Evolutionary conservation across 768 basidiomycete genomes (phyloP).

Genomic region (Scleroderma citrinum): DNA sequence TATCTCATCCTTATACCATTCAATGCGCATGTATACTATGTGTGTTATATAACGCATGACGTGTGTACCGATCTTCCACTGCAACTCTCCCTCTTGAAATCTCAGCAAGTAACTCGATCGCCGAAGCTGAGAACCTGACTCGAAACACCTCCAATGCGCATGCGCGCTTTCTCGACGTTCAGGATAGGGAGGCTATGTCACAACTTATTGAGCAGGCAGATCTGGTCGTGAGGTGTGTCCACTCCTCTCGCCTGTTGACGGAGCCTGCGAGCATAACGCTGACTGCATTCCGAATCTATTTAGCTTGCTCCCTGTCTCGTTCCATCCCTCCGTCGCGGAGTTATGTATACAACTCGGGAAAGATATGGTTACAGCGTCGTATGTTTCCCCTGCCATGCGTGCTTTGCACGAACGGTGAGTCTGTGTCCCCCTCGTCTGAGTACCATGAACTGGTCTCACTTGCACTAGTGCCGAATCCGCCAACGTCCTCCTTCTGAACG

Average conservation of each 20-base stretch:
- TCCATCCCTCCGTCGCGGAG: conserved; percentile 69
- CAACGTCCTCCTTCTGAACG: conserved; percentile 74
- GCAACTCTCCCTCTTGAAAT: not conserved
- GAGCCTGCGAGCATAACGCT: no score
- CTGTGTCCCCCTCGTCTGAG: not conserved
- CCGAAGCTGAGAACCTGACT: conserved; percentile 48
- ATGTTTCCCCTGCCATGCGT: conserved; percentile 76
- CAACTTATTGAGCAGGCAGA: conserved; percentile 59
- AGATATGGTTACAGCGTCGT: conserved; percentile 89
- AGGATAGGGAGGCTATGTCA: conserved; percentile 39
- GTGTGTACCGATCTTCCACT: not conserved
- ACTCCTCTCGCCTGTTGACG: not conserved
- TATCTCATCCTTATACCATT: not conserved
- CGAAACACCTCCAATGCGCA: conserved; percentile 44
- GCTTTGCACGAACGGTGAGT: conserved; percentile 54
- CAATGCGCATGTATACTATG: not conserved
- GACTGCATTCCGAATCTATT: not conserved
- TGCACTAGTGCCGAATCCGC: conserved; percentile 50
- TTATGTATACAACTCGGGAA: conserved; percentile 62
- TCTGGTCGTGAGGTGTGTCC: conserved; percentile 73
- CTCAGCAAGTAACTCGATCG: conserved; percentile 66
- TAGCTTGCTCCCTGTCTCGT: conserved; percentile 73
- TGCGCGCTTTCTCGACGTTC: conserved; percentile 56
- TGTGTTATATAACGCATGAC: not conserved
- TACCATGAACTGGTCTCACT: not conserved